Conservation (phyloP, 1,284 basidiomycete species). For the Cutaneotrichosporon daszewskae region DNA sequence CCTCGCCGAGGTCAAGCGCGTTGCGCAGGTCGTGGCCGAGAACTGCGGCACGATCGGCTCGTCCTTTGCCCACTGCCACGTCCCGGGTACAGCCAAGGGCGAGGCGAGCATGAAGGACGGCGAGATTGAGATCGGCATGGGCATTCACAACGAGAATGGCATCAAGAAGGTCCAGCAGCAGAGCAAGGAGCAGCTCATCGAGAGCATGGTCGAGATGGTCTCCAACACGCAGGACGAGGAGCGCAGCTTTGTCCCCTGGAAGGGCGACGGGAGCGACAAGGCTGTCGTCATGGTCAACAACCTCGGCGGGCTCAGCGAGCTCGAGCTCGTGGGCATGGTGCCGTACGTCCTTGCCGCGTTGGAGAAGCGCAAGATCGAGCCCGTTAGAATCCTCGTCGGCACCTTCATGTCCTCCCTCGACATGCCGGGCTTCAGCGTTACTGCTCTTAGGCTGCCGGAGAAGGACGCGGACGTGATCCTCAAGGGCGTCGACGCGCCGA, state of each 20-base stretch:
- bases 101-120: constrained; percentile 24
- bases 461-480: constrained; percentile 56
- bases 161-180: constrained; percentile 60
- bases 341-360: constrained; percentile 50
- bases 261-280: constrained; percentile 56
- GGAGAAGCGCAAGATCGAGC: constrained; percentile 54
- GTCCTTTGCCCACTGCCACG: constrained; percentile 84
- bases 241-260: constrained; percentile 77
- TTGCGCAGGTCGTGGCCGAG: constrained; percentile 64
- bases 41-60: constrained; percentile 73
- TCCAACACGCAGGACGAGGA: constrained; percentile 70
- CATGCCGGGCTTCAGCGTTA: constrained; percentile 91
- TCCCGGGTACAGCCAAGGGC: constrained; percentile 14
- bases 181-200: constrained; percentile 63
- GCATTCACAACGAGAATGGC: constrained; percentile 88
- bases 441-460: constrained; percentile 70
- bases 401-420: constrained; percentile 89
- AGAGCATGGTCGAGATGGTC: constrained; percentile 65
- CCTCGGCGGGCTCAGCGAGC: constrained; percentile 72
- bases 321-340: constrained; percentile 67
- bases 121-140: constrained; percentile 77
- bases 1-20: constrained; percentile 66
- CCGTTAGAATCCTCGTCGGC: constrained; percentile 65
- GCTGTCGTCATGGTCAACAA: constrained; percentile 55
- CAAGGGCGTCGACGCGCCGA: constrained; percentile 67